Evolutionary conservation across 2,329 filamentous ascomycete species (phyloP).

Genomic region (Fusarium miscanthi): DNA sequence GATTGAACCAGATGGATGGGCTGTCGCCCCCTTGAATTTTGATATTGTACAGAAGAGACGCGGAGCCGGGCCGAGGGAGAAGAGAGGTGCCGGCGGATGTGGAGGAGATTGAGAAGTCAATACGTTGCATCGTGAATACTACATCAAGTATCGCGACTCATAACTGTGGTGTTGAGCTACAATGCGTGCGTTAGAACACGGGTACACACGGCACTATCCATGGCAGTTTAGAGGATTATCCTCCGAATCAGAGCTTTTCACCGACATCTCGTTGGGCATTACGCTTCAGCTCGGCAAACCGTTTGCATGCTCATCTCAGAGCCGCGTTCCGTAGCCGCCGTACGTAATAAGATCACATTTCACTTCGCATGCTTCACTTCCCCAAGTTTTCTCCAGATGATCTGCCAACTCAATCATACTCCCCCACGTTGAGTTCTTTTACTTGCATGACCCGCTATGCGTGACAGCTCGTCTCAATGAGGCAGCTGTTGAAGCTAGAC

Average conservation of each 20-base stretch:
- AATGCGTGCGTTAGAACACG: background rate
- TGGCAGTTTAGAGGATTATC: background rate
- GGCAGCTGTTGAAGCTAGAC: background rate
- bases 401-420: conserved; percentile 7
- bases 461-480: background rate
- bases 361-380: background rate
- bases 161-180: background rate
- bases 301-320: background rate
- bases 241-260: background rate
- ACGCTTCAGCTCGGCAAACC: background rate
- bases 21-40: conserved; percentile 21
- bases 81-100: background rate
- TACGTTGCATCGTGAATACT: background rate
- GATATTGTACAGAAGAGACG: background rate
- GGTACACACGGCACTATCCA: background rate
- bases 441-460: background rate
- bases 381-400: conserved; percentile 29
- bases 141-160: background rate
- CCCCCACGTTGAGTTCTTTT: conserved; percentile 6
- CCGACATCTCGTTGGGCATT: background rate
- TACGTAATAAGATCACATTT: background rate
- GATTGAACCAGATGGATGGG: conserved; percentile 11
- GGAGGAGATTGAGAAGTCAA: background rate
- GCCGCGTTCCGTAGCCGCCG: background rate
- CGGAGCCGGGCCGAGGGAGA: background rate